phyloP scores from a whole-genome alignment of 305 asterid genomes.

The Fraxinus floribunda region DNA sequence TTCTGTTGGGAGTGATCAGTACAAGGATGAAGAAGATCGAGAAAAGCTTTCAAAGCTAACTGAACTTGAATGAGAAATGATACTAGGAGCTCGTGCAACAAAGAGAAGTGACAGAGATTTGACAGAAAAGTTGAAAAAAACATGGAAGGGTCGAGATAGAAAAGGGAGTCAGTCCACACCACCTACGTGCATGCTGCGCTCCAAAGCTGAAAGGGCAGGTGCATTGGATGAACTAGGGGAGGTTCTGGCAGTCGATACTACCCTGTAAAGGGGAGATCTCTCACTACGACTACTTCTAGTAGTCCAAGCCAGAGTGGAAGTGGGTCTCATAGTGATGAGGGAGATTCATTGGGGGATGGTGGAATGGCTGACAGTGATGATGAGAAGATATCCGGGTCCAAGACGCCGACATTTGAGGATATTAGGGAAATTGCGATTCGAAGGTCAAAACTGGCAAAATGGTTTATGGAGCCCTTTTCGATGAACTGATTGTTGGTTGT shows the following conservation, averaged over 20 bases:
- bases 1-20: slow-evolving; percentile 90
- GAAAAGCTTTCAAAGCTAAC: slow-evolving; percentile 80
- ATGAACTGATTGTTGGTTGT: slow-evolving; percentile 88
- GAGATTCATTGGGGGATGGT: slow-evolving; percentile 74
- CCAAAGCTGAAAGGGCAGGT: slow-evolving; percentile 80
- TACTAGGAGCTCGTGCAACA: slow-evolving; percentile 74
- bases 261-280: slow-evolving; percentile 71
- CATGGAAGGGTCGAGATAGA: slow-evolving; percentile 44
- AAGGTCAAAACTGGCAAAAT: slow-evolving; percentile 81
- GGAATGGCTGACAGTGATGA: slow-evolving; percentile 91
- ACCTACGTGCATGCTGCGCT: slow-evolving; percentile 70
- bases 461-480: slow-evolving; percentile 98
- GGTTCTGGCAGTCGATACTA: slow-evolving; percentile 69
- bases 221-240: slow-evolving; percentile 76
- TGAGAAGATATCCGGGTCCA: slow-evolving; percentile 64
- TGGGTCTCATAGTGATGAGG: slow-evolving; percentile 70
- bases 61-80: slow-evolving; percentile 84
- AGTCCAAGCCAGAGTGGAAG: slow-evolving; percentile 76
- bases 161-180: slow-evolving; percentile 68
- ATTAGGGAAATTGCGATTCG: slow-evolving; percentile 77
- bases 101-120: slow-evolving; percentile 78
- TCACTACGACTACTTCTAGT: slow-evolving; percentile 50
- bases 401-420: slow-evolving; percentile 71
- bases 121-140: slow-evolving; percentile 60
- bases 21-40: slow-evolving; percentile 81